These are phyloP conservation scores for Paramecium biaurelia DNA, from an alignment of 73 alveolate species.

Conservation along the genomic window DNA sequence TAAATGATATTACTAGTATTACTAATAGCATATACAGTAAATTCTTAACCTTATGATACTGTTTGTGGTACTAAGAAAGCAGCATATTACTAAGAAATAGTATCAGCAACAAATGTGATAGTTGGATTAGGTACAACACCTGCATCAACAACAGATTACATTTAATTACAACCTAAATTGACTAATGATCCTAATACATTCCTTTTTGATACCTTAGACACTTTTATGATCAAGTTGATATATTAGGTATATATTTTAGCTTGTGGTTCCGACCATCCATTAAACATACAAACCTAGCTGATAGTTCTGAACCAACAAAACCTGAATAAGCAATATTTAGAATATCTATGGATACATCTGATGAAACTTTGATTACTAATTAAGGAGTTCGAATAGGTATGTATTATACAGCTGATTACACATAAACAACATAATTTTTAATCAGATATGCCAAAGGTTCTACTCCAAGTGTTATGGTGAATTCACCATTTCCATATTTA, in stretches of 20 bases:
- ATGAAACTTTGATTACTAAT: background rate
- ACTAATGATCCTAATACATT: background rate
- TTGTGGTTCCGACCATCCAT: constrained; percentile 28
- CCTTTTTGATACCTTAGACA: background rate
- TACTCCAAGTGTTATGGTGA: background rate
- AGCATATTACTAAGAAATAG: background rate
- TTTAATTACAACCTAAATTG: background rate
- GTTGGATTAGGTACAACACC: background rate
- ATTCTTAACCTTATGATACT: background rate
- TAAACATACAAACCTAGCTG: background rate
- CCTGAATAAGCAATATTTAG: constrained; percentile 25
- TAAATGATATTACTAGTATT: background rate
- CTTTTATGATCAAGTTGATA: background rate
- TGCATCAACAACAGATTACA: background rate
- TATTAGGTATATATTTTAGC: background rate
- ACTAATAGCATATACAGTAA: background rate
- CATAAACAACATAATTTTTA: background rate
- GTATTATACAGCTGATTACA: constrained; percentile 32
- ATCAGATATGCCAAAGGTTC: background rate
- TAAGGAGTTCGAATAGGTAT: constrained; percentile 29
- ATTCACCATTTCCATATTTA: background rate
- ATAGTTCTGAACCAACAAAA: background rate
- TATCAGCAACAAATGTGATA: background rate
- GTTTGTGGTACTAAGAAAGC: background rate
- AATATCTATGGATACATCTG: constrained; percentile 24